Conservation (phyloP, 768 basidiomycete genomes). For the Leccinum boreale region DNA sequence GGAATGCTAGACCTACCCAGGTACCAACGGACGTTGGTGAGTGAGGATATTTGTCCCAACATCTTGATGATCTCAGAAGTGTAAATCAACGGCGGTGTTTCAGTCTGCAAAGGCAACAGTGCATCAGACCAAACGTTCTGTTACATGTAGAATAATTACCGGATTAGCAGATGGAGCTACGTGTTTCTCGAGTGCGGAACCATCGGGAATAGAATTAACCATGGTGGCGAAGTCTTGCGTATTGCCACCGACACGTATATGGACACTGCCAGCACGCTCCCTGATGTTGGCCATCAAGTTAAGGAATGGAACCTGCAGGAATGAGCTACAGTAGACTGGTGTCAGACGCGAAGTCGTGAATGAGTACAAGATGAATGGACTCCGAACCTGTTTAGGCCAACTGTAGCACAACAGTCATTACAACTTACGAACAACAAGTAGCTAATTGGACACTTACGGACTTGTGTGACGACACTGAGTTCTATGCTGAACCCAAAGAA, state of each 20-base stretch:
- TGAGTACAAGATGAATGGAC: neutral
- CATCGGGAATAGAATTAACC: slow-evolving; percentile 47
- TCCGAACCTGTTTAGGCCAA: slow-evolving; percentile 20
- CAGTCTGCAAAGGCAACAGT: neutral
- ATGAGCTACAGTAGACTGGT: slow-evolving; percentile 34
- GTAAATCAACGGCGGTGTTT: slow-evolving; percentile 46
- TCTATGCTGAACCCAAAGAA: slow-evolving; percentile 78
- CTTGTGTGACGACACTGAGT: slow-evolving; percentile 63
- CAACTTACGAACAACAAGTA: neutral
- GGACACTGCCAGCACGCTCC: slow-evolving; percentile 57
- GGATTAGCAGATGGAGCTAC: slow-evolving; percentile 34
- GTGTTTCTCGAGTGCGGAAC: slow-evolving; percentile 51
- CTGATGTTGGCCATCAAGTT: slow-evolving; percentile 73
- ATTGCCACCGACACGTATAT: slow-evolving; percentile 77
- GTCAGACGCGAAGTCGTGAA: neutral
- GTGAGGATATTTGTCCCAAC: slow-evolving; percentile 53
- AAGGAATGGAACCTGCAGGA: slow-evolving; percentile 63
- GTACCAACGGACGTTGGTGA: slow-evolving; percentile 65
- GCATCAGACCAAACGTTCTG: neutral
- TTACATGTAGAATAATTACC: slow-evolving; percentile 21
- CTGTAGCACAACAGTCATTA: neutral
- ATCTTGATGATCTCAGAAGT: slow-evolving; percentile 66
- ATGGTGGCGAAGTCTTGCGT: slow-evolving; percentile 64
- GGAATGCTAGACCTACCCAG: slow-evolving; percentile 36
- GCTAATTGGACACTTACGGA: neutral